Conservation (phyloP, 1,284 basidiomycete genomes). For the Athelia psychrophila region DNA sequence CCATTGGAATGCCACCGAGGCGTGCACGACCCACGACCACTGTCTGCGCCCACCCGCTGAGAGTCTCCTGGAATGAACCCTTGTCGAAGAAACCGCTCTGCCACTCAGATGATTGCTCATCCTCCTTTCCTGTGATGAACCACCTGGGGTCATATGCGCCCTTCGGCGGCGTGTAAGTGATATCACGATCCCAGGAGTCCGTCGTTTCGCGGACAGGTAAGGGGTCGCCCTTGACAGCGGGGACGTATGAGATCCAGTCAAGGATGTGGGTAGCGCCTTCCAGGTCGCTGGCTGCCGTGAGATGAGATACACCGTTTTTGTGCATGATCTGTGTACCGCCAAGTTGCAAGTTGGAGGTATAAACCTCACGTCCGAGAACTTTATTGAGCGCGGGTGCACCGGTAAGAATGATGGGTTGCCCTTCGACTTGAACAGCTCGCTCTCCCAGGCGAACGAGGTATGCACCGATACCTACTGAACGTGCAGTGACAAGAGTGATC, state of each 20-base stretch:
- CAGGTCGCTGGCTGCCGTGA: slow-evolving; percentile 92
- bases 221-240: slow-evolving; percentile 73
- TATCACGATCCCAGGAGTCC: slow-evolving; percentile 92
- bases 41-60: slow-evolving; percentile 98
- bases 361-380: slow-evolving; percentile 98
- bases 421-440: slow-evolving; percentile 98
- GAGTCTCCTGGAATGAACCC: slow-evolving; percentile 94
- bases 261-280: slow-evolving; percentile 93
- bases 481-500: slow-evolving; percentile 97
- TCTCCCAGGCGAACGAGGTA: slow-evolving; percentile 98
- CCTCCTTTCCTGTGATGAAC: slow-evolving; percentile 93
- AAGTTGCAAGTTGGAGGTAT: slow-evolving; percentile 98
- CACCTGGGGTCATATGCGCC: slow-evolving; percentile 96
- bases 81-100: slow-evolving; percentile 95
- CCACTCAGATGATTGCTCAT: slow-evolving; percentile 79
- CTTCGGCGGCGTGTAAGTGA: slow-evolving; percentile 90
- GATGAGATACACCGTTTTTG: slow-evolving; percentile 98
- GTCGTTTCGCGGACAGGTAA: slow-evolving; percentile 73
- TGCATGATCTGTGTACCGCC: slow-evolving; percentile 99
- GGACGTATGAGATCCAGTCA: slow-evolving; percentile 95
- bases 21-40: slow-evolving; percentile 96
- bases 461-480: slow-evolving; percentile 98
- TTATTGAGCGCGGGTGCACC: slow-evolving; percentile 98
- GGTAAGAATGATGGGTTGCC: slow-evolving; percentile 98
- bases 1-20: slow-evolving; percentile 95